A percentile compares a stretch with the other conserved stretches of the same genome.
Conservation (phyloP, 164 flowering plant genomes). For the Sextonia rubra region DNA sequence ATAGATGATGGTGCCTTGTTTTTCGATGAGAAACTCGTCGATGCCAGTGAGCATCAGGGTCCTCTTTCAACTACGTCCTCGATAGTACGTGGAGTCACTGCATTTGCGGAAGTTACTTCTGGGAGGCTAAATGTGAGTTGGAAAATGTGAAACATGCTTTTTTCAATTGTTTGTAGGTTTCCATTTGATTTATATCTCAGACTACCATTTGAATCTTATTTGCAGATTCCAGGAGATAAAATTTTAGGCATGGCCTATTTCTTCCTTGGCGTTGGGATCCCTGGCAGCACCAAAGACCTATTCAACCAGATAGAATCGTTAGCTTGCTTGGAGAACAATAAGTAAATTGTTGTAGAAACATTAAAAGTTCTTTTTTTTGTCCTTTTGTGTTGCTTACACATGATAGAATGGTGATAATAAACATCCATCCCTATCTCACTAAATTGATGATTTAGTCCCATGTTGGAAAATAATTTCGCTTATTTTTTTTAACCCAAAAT, state of each 20-base stretch:
- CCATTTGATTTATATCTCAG: slow-evolving; percentile 5
- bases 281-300: slow-evolving; percentile 74
- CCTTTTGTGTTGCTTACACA: neutral
- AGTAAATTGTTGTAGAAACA: slow-evolving; percentile 9
- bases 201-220: slow-evolving; percentile 2
- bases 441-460: too few species aligned
- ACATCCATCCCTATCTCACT: too few species aligned
- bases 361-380: neutral
- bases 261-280: slow-evolving; percentile 82
- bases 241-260: slow-evolving; percentile 83
- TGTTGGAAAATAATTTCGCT: too few species aligned
- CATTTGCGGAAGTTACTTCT: slow-evolving; percentile 61
- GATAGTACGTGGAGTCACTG: slow-evolving; percentile 73
- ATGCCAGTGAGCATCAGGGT: slow-evolving; percentile 54
- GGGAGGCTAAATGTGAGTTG: slow-evolving; percentile 60
- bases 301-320: slow-evolving; percentile 78
- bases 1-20: slow-evolving; percentile 82
- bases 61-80: slow-evolving; percentile 81
- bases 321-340: slow-evolving; percentile 67
- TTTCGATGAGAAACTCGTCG: slow-evolving; percentile 80
- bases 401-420: neutral
- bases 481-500: too few species aligned
- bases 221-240: slow-evolving; percentile 81
- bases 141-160: neutral
- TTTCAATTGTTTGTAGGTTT: neutral